Evolutionary conservation across 192 early-diverging fungal species (phyloP), one percentile per base, ranked within the genome.

Genomic region (Spizellomyces sp.): DNA sequence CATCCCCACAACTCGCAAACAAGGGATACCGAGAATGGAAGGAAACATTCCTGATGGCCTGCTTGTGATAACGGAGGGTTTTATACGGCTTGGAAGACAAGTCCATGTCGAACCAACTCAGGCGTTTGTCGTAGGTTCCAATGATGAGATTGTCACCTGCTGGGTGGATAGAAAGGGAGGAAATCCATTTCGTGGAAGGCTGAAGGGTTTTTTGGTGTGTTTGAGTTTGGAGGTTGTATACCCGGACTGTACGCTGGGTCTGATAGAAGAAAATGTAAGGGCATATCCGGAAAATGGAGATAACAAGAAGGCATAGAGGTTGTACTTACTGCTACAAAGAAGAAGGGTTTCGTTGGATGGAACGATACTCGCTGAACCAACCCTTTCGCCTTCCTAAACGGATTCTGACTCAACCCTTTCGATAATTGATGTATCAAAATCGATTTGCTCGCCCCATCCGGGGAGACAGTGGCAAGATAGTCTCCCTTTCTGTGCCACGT

Each of bases 61-160:
- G 83, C 46, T 78, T 73, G 85, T 99, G 98, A 81, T 93, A 95
- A 73, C 93, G 81, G 62, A 99, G 86, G 19, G 92, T 92, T 71
- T 92, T 94, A 82, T 96, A 99, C 21, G 98, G 95, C 79, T 91
- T 95, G 67, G 88, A 78, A 5, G 90, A 90, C 62, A 99, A 81
- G 80, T 99, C 98, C 76, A 96, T 81, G 79, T 99, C 98, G 71
- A 97, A 99, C 98, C 98, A 99, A 66, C 91, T 90, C 41, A 98
- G 85, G 59, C 91, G 90, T 77, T 94, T 95, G 71, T 99, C 98
- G 70, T 95, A 99, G 17, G 90, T 93, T 46, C 98, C 98, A 64
- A 97, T 87, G 61, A 99, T 91, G 60, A 99, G 78, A 81, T 99
- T 95, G 74, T 99, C 96, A 62, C 87, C 97, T 68, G 83, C 86